Conservation (phyloP, 1,284 basidiomycete species). For the Ceratobasidium sp. region DNA sequence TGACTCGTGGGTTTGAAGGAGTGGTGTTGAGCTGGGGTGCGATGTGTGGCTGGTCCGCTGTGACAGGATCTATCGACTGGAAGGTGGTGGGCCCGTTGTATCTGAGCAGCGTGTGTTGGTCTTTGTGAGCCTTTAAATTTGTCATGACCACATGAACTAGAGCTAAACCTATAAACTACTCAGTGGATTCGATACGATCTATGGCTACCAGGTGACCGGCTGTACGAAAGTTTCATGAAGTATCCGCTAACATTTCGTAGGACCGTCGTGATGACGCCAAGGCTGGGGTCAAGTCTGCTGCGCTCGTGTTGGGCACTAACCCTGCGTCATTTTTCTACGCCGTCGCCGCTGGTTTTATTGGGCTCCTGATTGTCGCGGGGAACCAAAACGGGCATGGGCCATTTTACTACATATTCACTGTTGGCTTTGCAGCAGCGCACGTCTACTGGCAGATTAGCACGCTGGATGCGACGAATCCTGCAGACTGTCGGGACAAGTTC, state of each 20-base stretch:
- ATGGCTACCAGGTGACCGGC: conserved; percentile 56
- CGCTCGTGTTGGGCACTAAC: conserved; percentile 62
- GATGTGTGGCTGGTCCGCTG: conserved; percentile 56
- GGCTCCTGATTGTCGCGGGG: conserved; percentile 59
- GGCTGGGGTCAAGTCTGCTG: conserved; percentile 65
- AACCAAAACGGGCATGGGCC: conserved; percentile 59
- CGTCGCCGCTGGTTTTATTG: conserved; percentile 60
- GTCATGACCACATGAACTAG: conserved; percentile 29
- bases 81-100: conserved; percentile 48
- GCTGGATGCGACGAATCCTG: conserved; percentile 60
- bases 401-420: conserved; percentile 62
- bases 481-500: conserved; percentile 61
- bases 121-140: conserved; percentile 57
- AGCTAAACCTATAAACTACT: conserved; percentile 54
- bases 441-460: conserved; percentile 66
- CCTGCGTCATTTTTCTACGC: conserved; percentile 62
- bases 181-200: conserved; percentile 69
- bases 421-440: conserved; percentile 59
- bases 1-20: background rate
- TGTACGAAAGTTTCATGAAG: background rate
- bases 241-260: conserved; percentile 18
- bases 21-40: conserved; percentile 57
- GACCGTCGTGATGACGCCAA: conserved; percentile 62
- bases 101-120: conserved; percentile 45
- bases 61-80: conserved; percentile 54